Percentiles rank a stretch among this genome's conserved stretches.
These are phyloP conservation scores for Crithidia expoeki DNA, from an alignment of 208 protist species.

Conservation along the genomic window DNA sequence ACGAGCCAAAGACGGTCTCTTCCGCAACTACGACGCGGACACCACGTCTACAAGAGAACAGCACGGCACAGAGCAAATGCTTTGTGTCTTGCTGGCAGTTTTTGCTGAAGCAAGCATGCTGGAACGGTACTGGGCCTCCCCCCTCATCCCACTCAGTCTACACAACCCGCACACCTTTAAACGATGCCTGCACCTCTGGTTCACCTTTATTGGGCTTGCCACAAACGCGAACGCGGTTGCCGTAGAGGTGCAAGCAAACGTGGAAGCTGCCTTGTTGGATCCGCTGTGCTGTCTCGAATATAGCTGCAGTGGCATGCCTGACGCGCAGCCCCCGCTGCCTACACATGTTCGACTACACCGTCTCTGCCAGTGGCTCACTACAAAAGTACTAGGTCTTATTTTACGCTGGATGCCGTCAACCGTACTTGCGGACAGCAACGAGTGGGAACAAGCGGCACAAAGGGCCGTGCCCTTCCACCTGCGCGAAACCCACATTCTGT, in stretches of 20 bases:
- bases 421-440: not conserved
- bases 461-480: not conserved
- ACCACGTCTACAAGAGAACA: not conserved
- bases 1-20: not conserved
- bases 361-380: slow-evolving; percentile 8
- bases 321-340: not conserved
- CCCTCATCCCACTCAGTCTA: not conserved
- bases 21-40: not conserved
- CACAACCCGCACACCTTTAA: not conserved
- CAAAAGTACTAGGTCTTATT: not conserved
- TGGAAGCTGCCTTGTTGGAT: not conserved
- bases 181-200: slow-evolving; percentile 2
- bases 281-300: not conserved
- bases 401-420: slow-evolving; percentile 4
- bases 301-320: not conserved
- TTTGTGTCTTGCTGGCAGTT: not conserved
- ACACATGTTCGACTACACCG: not conserved
- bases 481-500: slow-evolving; percentile 12
- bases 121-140: slow-evolving; percentile 7
- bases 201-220: slow-evolving; percentile 2
- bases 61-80: not conserved
- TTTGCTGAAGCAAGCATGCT: not conserved
- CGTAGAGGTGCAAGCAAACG: not conserved
- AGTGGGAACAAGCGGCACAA: not conserved
- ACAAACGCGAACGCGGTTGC: not conserved